phyloP scores from a whole-genome alignment of 2,329 filamentous ascomycete genomes.

The Cladosporium sp. region DNA sequence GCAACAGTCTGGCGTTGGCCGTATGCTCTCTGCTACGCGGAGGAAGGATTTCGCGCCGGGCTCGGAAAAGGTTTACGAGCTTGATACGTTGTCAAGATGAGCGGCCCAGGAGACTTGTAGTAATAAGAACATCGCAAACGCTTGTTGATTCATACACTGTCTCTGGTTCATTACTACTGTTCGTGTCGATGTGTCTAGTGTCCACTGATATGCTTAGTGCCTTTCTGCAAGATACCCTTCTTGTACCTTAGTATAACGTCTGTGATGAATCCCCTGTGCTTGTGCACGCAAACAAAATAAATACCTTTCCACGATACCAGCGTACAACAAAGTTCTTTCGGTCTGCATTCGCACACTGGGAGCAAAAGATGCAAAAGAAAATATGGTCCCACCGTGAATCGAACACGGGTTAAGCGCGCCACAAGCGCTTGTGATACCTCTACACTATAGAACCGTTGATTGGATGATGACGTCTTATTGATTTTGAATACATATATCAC shows the following conservation, averaged over 20 bases:
- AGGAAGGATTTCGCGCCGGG: slow-evolving; percentile 15
- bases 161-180: not conserved
- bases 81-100: slow-evolving; percentile 6
- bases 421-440: slow-evolving; percentile 12
- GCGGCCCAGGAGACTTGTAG: not conserved
- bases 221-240: not conserved
- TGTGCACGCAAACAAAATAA: no score
- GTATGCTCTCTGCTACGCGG: slow-evolving; percentile 6
- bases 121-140: not conserved
- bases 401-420: slow-evolving; percentile 14
- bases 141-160: not conserved
- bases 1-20: not conserved
- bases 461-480: not conserved
- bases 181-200: not conserved
- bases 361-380: not conserved
- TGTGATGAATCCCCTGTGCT: not conserved
- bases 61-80: slow-evolving; percentile 5
- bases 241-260: not conserved
- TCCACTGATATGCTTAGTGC: not conserved
- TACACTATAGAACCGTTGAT: slow-evolving; percentile 7
- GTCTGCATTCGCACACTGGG: not conserved
- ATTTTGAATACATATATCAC: no score
- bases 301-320: not conserved
- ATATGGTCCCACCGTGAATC: slow-evolving; percentile 9
- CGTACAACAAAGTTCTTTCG: not conserved